Base-by-base conservation (phyloP, 305 asterid species). In the Fraxinus sp. region DNA sequence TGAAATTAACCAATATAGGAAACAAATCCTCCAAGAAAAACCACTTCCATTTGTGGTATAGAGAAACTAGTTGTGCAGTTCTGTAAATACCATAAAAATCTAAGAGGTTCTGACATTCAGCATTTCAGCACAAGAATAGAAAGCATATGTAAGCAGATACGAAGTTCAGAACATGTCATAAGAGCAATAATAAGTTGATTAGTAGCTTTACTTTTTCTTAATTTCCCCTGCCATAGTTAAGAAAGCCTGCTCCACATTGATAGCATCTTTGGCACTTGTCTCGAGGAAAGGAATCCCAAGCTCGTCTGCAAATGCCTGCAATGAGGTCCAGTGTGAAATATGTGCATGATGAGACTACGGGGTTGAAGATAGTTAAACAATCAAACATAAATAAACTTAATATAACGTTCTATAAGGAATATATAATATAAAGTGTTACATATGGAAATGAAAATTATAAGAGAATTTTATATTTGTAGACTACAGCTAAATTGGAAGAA, bases 221-320 rank as follows among this genome's bases (percentile, higher is more conserved):
- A 95, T 93, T 92, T 95, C 98, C 39, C 88, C 91, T 77, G 98
- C 98, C 98, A 95, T 95, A 52, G 98, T 95, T 88, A 95, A 90
- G 95, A 95, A 95, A 84, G 98, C 95, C 88, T 93, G 97, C 83
- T 95, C 98, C 89, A 95, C 98, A 30, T 95, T 95, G 64, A 95
- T 91, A 49, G 98, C 70, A 81, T 95, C 98, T 90, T 95, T 95
- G 84, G 98, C 98, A 85, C 98, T 95, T 1, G 98, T 95, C 94
- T 95, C 98, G 14, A 95, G 98, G 89, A 95, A 95, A 86, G 98
- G 98, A 83, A 95, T 93, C 82, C 98, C 98, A 37, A 93, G 94
- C 88, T 92, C 98, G 79, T 95, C 98, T 3, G 98, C 98, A 82
- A 95, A 91, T 83, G 98, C 98, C 98, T 95, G 88, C 71, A 80